Evolutionary conservation across 495 filamentous ascomycete genomes (phyloP), one percentile per base, ranked within the genome.

Genomic region (Aspergillus avenaceus): DNA sequence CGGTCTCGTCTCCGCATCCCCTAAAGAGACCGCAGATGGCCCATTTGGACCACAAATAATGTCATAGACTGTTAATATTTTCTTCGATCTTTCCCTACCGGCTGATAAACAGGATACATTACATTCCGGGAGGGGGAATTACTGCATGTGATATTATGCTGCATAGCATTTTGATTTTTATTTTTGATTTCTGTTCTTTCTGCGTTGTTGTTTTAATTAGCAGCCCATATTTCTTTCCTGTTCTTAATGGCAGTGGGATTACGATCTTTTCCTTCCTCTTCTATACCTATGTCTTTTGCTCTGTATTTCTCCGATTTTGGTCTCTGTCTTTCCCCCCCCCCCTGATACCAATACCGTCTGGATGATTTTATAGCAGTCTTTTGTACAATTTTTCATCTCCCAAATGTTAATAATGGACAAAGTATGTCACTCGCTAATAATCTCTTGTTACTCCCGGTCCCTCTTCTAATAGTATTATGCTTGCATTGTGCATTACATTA

Each of bases 11-110:
- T 72, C 69, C 2, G 69, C 62, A 0, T 71, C 71, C 0, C 71
- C 71, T 3, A 63, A 59, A 29, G 64, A 67, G 6, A 32, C 54
- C 13, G 52, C 28, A 7, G 58, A 67, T 21, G 62, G 67, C 13
- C 70, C 68, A 4, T 73, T 73, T 32, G 70, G 70, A 2, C 70
- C 70, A 5, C 58, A 62, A 45, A 70, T 72, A 43, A 52, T 52
- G 31, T 41, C 45, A 44, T 58, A 58, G 54, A 61, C 32, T 56
- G 53, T 38, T 47, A 32, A 56, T 42, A 45, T 16, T 43, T 62
- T 34, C 40, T 45, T 55, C 50, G 18, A 5, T 53, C 45, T 52
- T 51, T 51, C 42, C 44, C 12, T 41, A 43, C 47, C 45, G 56
- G 25, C 50, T 47, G 31, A 25, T 18, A 47, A 26, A 42, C 48